Conservation (phyloP, 1,284 basidiomycete species). For the Malassezia globosa region DNA sequence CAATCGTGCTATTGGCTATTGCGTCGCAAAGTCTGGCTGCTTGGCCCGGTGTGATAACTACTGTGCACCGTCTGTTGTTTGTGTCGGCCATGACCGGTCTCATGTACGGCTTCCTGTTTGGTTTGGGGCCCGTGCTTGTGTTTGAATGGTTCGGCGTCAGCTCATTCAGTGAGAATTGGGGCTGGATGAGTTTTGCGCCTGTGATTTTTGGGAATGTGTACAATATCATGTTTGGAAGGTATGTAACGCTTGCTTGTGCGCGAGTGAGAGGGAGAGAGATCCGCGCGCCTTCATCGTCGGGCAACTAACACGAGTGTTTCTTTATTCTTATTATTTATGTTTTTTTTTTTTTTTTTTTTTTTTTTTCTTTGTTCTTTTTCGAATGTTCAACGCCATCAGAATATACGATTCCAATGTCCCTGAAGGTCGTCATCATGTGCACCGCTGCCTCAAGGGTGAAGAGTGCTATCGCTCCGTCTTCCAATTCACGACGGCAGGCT, state of each 20-base stretch:
- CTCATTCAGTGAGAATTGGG: slow-evolving; percentile 77
- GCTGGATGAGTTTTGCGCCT: slow-evolving; percentile 64
- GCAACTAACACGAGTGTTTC: background rate
- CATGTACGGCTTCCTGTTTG: slow-evolving; percentile 68
- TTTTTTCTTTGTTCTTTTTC: no score
- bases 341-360: no score
- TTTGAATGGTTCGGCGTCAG: slow-evolving; percentile 79
- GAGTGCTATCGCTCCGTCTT: slow-evolving; percentile 44
- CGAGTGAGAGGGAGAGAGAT: slow-evolving; percentile 27
- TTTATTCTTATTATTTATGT: background rate
- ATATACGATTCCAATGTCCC: slow-evolving; percentile 14
- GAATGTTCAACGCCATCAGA: background rate
- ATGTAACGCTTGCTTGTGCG: background rate
- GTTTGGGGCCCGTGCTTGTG: slow-evolving; percentile 62
- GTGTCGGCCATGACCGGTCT: slow-evolving; percentile 63
- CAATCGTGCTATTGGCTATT: slow-evolving; percentile 33
- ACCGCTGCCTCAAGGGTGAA: slow-evolving; percentile 36
- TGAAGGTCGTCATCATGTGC: slow-evolving; percentile 13
- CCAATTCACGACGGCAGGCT: slow-evolving; percentile 27
- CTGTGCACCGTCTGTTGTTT: slow-evolving; percentile 60
- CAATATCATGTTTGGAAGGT: slow-evolving; percentile 65
- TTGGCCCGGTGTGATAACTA: slow-evolving; percentile 50
- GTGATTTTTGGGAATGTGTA: slow-evolving; percentile 72
- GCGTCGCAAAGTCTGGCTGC: slow-evolving; percentile 37
- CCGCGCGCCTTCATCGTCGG: background rate